Base-by-base conservation (phyloP, 2,329 filamentous ascomycete genomes). In the Xylaria sp. region DNA sequence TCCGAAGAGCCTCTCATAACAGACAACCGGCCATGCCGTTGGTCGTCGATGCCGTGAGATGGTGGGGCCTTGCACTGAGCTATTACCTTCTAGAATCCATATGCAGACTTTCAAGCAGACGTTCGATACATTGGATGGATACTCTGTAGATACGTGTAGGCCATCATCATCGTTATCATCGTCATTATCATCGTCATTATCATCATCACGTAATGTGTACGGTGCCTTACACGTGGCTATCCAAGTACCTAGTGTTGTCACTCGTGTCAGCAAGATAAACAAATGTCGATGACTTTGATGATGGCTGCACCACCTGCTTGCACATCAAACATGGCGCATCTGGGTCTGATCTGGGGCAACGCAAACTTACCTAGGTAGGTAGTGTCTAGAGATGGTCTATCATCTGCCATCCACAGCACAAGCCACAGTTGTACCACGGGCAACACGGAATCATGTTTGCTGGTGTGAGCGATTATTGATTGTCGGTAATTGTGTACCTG, bases 311-410 rank as follows among this genome's bases (percentile, higher is more conserved):
- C n/a, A 35, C 35, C 42, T 4, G 15, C 23, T 37, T 51, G 45
- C 31, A 52, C 55, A 65, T 65, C 54, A 65, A 60, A 49, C 53
- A 61, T 51, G 56, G 31, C 51, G 60, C 47, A 45, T 31, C 52
- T 19, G 43, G 28, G 21, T n/a, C n/a, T n/a, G n/a, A n/a, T n/a
- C n/a, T n/a, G n/a, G n/a, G n/a, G n/a, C n/a, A n/a, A n/a, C n/a
- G 28, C 28, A 31, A 31, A 9, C 28, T 31, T 31, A 31, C 28
- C 9, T n/a, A n/a, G n/a, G 28, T 9, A 5, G 9, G 8, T 40
- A 21, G 15, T 31, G 35, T 43, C 21, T 19, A 37, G 31, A 33
- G 23, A 42, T 43, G 40, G 40, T n/a, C 28, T 31, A 33, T 25
- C 52, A 38, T 62, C 42, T 38, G 8, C 23, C 49, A 59, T 19